These are phyloP conservation scores for Coelastrella sp. DNA, from an alignment of 139 green algal species.

Conservation along the genomic window DNA sequence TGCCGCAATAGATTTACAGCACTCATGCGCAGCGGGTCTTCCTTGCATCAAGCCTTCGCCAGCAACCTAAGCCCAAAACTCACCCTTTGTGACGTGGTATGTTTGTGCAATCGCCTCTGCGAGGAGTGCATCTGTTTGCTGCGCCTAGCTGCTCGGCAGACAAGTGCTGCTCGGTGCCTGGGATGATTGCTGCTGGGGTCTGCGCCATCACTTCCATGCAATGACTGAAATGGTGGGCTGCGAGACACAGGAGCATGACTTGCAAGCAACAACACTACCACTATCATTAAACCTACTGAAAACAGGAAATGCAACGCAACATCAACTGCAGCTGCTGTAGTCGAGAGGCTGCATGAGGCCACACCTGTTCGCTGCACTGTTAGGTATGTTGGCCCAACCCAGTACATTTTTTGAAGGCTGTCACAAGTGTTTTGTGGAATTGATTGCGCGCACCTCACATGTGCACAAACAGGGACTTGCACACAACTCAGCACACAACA, in stretches of 20 bases:
- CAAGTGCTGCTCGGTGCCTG: not conserved
- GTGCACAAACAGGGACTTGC: not conserved
- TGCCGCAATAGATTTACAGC: no score
- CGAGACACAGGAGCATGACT: not conserved
- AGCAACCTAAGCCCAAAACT: not conserved
- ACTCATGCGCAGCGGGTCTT: no score
- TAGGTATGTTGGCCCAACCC: no score
- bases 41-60: no score
- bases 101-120: not conserved
- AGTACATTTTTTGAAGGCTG: not conserved
- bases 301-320: not conserved
- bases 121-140: not conserved
- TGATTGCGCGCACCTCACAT: no score
- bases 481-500: not conserved
- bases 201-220: not conserved
- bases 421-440: no score
- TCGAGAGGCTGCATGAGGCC: not conserved
- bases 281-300: not conserved
- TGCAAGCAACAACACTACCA: no score
- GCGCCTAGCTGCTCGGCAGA: conserved; percentile 1
- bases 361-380: no score
- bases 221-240: conserved; percentile 9
- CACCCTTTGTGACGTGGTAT: not conserved
- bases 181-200: not conserved
- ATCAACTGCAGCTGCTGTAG: not conserved